These are phyloP conservation scores for Lipomyces lipofer DNA, from an alignment of 805 yeast species.

Conservation along the genomic window DNA sequence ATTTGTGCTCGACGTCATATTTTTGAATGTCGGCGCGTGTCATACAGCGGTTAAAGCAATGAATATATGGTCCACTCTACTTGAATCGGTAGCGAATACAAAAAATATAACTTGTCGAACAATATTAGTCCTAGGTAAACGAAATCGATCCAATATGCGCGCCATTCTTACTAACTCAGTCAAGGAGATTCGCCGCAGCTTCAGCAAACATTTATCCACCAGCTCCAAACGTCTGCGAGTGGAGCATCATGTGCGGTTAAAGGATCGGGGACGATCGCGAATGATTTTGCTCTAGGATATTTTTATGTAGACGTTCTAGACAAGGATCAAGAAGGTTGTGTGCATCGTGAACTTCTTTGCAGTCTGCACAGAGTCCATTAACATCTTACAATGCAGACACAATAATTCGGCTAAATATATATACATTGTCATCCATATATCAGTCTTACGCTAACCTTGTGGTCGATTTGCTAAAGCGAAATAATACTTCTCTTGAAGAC, in stretches of 20 bases:
- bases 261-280: conserved; percentile 17
- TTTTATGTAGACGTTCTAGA: conserved; percentile 35
- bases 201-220: conserved; percentile 17
- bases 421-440: conserved; percentile 16
- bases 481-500: conserved; percentile 7
- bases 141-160: no score
- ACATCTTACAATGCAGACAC: conserved; percentile 11
- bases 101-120: conserved; percentile 6
- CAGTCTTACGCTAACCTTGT: conserved; percentile 12
- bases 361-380: neutral
- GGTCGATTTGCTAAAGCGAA: conserved; percentile 9
- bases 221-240: conserved; percentile 10
- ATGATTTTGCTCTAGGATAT: conserved; percentile 35
- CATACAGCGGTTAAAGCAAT: neutral
- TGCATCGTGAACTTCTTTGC: neutral
- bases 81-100: conserved; percentile 9
- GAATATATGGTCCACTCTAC: conserved; percentile 23
- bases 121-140: conserved; percentile 16
- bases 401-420: conserved; percentile 17
- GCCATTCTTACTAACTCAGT: no score
- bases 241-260: conserved; percentile 1
- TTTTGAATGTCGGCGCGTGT: no score
- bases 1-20: no score
- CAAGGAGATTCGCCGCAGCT: conserved; percentile 14
- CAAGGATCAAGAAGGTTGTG: conserved; percentile 33